phyloP scores from a whole-genome alignment of 2,329 filamentous ascomycete genomes.

The Fusarium verrucosum region DNA sequence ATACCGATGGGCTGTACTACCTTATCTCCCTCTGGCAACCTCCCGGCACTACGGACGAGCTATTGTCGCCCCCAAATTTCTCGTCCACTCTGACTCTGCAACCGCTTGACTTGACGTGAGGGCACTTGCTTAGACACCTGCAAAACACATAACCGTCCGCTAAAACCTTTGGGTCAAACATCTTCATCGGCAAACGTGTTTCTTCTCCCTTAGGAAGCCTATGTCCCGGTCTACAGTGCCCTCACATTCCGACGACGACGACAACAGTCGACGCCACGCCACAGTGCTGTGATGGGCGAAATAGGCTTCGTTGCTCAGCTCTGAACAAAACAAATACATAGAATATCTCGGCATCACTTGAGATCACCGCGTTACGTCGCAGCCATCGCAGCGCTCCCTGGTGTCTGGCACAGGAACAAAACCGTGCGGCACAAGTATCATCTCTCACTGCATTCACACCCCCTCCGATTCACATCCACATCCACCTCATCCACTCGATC shows the following conservation, averaged over 20 bases:
- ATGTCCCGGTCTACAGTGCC: neutral
- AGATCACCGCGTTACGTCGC: constrained; percentile 33
- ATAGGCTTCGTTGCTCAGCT: constrained; percentile 11
- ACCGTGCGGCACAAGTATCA: constrained; percentile 32
- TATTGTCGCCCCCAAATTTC: constrained; percentile 31
- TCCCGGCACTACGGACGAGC: constrained; percentile 36
- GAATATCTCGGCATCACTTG: constrained; percentile 32
- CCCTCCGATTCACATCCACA: constrained; percentile 35
- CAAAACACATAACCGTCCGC: constrained; percentile 34
- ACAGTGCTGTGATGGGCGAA: neutral
- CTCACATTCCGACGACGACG: neutral
- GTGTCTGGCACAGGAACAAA: constrained; percentile 33
- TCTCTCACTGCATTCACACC: constrained; percentile 27
- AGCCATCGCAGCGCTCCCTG: constrained; percentile 34
- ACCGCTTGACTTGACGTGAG: constrained; percentile 22
- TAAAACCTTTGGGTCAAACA: constrained; percentile 2
- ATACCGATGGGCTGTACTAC: neutral
- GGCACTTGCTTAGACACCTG: constrained; percentile 21
- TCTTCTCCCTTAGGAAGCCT: neutral
- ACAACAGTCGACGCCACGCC: neutral
- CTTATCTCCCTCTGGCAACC: constrained; percentile 15
- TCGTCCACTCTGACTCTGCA: constrained; percentile 31
- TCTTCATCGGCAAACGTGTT: constrained; percentile 10
- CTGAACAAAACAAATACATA: constrained; percentile 28
- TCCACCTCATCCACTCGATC: constrained; percentile 41